Evolutionary conservation across 1,284 basidiomycete genomes (phyloP), one percentile per base, ranked within the genome.

Genomic region (Somion occarium): DNA sequence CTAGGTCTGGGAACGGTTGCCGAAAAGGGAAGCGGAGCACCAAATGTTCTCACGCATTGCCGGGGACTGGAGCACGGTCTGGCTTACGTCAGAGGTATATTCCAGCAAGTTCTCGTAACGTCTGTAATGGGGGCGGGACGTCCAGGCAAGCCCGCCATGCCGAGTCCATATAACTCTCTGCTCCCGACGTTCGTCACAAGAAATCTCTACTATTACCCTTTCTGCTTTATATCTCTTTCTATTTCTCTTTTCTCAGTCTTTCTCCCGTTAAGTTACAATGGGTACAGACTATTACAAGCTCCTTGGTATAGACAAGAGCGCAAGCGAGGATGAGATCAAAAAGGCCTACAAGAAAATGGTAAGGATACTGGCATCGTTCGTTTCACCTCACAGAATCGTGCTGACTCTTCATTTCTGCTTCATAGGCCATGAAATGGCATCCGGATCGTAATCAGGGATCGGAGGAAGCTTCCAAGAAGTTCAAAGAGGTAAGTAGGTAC

Each of bases 391-490:
- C 30, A 27, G 51, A 61, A 20, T 41, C 9, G 39, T 9, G 9
- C 7, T 66, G 41, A 15, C 34, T 22, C 15, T 30, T 19, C 37
- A 24, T 38, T 26, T 11, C 18, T 38, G 59, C 27, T 43, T 4
- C 23, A 18, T 60, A 79, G 71, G 80, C 82, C 3, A 67, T 85
- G 59, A 84, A 83, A 67, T 79, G 76, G 72, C 83, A 85, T 64
- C 83, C 83, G 4, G 84, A 86, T 69, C 82, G 95, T 45, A 97
- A 96, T 69, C 73, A 75, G 49, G 85, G 87, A 41, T 84, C 86
- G 56, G 95, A 95, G 59, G 84, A 81, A 50, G 90, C 96, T 0
- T 87, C 84, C 7, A 81, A 83, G 63, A 97, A 92, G 72, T 99
- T 99, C 73, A 96, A 99, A 72, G 85, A 97, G 79, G 89, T 89